A percentile compares a stretch with the other conserved stretches of the same genome.
These are phyloP conservation scores for Nigrospora osmanthi DNA, from an alignment of 2,329 filamentous ascomycete species.

Conservation along the genomic window DNA sequence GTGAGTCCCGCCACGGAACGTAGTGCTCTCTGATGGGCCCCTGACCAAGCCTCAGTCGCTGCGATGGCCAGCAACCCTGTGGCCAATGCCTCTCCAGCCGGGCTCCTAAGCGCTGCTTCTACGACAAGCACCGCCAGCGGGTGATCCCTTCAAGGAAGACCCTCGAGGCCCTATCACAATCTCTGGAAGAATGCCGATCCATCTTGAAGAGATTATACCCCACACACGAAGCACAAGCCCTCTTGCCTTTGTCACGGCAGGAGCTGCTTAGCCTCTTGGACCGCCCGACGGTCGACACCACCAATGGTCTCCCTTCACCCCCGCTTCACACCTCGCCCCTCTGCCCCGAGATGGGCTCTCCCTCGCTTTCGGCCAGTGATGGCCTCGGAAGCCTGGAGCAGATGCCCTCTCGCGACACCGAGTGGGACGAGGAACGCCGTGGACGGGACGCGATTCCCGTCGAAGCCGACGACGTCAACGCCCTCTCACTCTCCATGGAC, in stretches of 20 bases:
- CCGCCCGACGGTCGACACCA: slow-evolving; percentile 31
- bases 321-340: slow-evolving; percentile 42
- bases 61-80: slow-evolving; percentile 74
- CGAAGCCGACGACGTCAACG: slow-evolving; percentile 65
- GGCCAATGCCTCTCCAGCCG: slow-evolving; percentile 77
- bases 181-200: slow-evolving; percentile 56
- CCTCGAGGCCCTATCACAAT: slow-evolving; percentile 56
- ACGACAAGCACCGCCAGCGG: slow-evolving; percentile 71
- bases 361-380: slow-evolving; percentile 41
- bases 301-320: slow-evolving; percentile 40
- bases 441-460: slow-evolving; percentile 48
- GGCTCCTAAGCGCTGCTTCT: slow-evolving; percentile 70
- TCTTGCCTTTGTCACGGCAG: slow-evolving; percentile 47
- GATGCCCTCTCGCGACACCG: slow-evolving; percentile 55
- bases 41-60: slow-evolving; percentile 42
- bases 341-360: slow-evolving; percentile 39
- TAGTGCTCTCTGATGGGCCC: neutral
- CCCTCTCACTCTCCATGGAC: slow-evolving; percentile 52
- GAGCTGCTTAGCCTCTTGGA: slow-evolving; percentile 52
- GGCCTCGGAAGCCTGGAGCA: slow-evolving; percentile 53
- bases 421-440: slow-evolving; percentile 58
- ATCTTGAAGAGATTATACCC: slow-evolving; percentile 58
- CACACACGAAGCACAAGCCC: slow-evolving; percentile 41
- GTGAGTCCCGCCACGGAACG: slow-evolving; percentile 19
- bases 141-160: slow-evolving; percentile 71